Evolutionary conservation across 2,329 filamentous ascomycete species (phyloP), one percentile per base, ranked within the genome.

Genomic region (Hypocrella siamensis): DNA sequence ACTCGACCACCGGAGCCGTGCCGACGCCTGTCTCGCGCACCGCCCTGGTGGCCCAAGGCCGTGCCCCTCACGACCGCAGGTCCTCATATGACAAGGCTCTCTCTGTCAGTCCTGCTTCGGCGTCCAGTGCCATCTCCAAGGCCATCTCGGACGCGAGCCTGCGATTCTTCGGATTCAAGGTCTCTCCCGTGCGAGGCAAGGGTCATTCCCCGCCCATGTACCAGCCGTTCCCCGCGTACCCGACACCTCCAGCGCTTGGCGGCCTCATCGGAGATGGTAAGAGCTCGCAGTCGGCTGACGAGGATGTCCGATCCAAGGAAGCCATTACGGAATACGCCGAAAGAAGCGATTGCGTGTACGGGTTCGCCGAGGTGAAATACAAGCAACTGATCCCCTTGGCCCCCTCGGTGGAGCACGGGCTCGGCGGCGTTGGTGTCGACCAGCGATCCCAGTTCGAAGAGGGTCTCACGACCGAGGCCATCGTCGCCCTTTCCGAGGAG

Each of bases 331-430:
- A 96, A 44, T 79, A 83, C 40, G 90, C 90, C 2, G 90, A 85
- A 19, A 70, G 86, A 25, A 94, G 86, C 48, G 86, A 98, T 52
- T 90, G 94, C 28, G 86, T 98, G 3, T 98, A 86, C 51, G 86
- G 88, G 3, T 96, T 98, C 54, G 90, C 90, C 5, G 88, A 98
- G 57, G 88, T 98, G 48, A 98, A 98, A 56, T 94, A 92, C 57
- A 90, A 92, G 54, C 90, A 98, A 54, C 68, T 98, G n/a, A 73
- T 94, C 31, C 90, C 90, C 3, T 61, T 90, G 28, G 75, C 83
- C 2, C 90, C 88, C 2, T 88, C 81, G 0, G 70, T 69, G 41
- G 75, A 82, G 30, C 74, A 79, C 42, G 75, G 73, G 5, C 65
- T 84, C 4, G 76, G 78, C 6, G 74, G 76, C 11, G 53, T 68